Percentiles rank a stretch among this genome's conserved stretches.
Evolutionary conservation across 2,329 filamentous ascomycete genomes (phyloP).

Genomic region (Cytospora piceae): DNA sequence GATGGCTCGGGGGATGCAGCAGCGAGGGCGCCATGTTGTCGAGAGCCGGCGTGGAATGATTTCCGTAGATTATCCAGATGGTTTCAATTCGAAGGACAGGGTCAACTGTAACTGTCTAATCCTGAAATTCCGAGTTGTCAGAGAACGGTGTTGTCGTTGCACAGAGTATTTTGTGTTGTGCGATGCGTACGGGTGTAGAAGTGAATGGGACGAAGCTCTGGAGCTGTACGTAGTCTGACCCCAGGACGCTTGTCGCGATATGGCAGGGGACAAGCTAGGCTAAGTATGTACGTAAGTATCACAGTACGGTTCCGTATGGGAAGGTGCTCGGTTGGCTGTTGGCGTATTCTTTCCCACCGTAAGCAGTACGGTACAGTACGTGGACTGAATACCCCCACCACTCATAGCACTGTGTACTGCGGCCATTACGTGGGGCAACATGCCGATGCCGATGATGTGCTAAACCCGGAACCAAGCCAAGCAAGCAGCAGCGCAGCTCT

Average conservation of each 20-base stretch:
- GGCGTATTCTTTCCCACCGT: not conserved
- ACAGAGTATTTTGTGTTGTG: not conserved
- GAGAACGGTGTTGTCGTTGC: not conserved
- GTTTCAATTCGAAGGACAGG: not conserved
- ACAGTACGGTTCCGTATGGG: not conserved
- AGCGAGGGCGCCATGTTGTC: slow-evolving; percentile 55
- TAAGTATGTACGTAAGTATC: not conserved
- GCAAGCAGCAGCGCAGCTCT: slow-evolving; percentile 3
- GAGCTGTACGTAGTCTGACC: not conserved
- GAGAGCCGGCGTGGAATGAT: not conserved
- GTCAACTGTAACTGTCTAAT: not conserved
- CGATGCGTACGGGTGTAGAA: not conserved
- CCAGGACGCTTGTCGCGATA: not conserved
- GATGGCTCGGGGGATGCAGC: slow-evolving; percentile 59
- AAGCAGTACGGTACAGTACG: slow-evolving; percentile 3
- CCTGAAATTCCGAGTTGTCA: not conserved
- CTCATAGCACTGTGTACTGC: slow-evolving; percentile 7
- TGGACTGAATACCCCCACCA: not conserved
- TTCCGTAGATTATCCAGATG: not conserved
- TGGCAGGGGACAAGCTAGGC: not conserved
- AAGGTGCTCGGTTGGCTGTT: too few relatives aligned
- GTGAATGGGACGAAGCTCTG: not conserved
- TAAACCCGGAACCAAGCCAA: slow-evolving; percentile 3
- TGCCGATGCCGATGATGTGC: slow-evolving; percentile 25
- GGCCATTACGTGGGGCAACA: slow-evolving; percentile 27